Base-by-base conservation (phyloP, 139 green algal species). In the Tetratostichococcus sp. region DNA sequence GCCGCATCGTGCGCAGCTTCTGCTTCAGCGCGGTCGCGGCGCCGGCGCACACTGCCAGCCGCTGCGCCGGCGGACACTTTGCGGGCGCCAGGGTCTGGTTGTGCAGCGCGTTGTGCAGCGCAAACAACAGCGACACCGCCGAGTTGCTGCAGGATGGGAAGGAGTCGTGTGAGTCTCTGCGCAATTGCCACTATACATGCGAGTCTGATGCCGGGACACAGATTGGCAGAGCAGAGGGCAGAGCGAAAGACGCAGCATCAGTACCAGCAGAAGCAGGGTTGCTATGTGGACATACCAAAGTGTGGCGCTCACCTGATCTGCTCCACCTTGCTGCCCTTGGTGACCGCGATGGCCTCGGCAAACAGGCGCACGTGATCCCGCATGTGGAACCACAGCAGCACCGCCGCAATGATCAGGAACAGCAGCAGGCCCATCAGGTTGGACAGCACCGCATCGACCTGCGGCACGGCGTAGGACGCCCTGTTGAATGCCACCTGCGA, bases 61-160 rank as follows among this genome's bases (percentile, higher is more conserved):
- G 43, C 17, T 75, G 42, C n/a, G 65, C 35, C 28, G 70, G 70
- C 33, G 25, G 6, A 39, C 30, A 30, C 5, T 28, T 62, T 26
- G 30, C 70, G 4, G 70, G 70, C 26, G 30, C 65, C 25, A 43
- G 39, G 8, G 39, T 50, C 39, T 50, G 39, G 39, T 50, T 50
- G 39, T 75, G 22, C 70, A 75, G 62, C 16, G 70, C 70, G 25
- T 75, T 75, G 42, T 75, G 70, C 30, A 75, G 65, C 42, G 42
- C 65, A 23, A 75, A 50, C 70, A 75, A 35, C 39, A 75, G 16
- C 70, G 65, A 35, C 70, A 75, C 19, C 30, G 70, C 70, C 28
- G 70, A 21, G 35, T 66, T 4, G 35, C 70, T 75, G 70, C 43
- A 75, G 26, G 11, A 3, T n/a, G 31, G 19, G 33, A n/a, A 62